Evolutionary conservation across 108 stramenopile genomes (phyloP), one percentile per base, ranked within the genome.

Genomic region (Seminavis robusta): DNA sequence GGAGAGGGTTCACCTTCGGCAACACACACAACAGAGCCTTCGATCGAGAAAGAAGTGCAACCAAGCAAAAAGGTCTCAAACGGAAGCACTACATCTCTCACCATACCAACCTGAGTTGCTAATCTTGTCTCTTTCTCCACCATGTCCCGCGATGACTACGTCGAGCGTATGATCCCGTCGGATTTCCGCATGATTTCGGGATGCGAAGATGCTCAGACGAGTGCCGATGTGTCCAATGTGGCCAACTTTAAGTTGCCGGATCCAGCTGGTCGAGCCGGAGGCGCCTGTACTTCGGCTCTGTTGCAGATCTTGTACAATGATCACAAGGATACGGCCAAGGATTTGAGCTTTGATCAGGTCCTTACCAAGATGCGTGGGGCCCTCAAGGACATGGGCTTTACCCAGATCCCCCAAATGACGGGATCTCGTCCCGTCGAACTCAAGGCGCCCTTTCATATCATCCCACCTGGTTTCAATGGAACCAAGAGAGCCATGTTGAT

Each of bases 201-300:
- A 2, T 95, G 76, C 42, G 68, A 72, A 53, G 92, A 94, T 61
- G 44, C 59, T 33, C 92, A 94, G 65, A 92, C 90, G 23, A 81
- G 79, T 13, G 86, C 90, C 15, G 94, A 94, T 56, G 73, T 74
- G 6, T 71, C 77, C 37, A 85, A 94, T 49, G 90, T 94, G 30
- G 52, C 61, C 5, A 79, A 67, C 59, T 95, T 95, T 63, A 60
- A 86, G 30, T 63, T 95, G 15, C 94, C 94, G 16, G 83, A 90
- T 48, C 83, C 81, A 25, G 64, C 70, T 8, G 77, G 77, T 25
- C 56, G 8, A 8, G n/a, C n/a, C n/a, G n/a, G n/a, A n/a, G 88
- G 88, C 30, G 88, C 88, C n/a, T 79, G 80, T 34, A 90, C 88
- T 29, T 82, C 83, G 50, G 77, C 80, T 20, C 47, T 90, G 15